Evolutionary conservation across 2,329 filamentous ascomycete genomes (phyloP), one percentile per base, ranked within the genome.

Genomic region (Diaporthe vexans): DNA sequence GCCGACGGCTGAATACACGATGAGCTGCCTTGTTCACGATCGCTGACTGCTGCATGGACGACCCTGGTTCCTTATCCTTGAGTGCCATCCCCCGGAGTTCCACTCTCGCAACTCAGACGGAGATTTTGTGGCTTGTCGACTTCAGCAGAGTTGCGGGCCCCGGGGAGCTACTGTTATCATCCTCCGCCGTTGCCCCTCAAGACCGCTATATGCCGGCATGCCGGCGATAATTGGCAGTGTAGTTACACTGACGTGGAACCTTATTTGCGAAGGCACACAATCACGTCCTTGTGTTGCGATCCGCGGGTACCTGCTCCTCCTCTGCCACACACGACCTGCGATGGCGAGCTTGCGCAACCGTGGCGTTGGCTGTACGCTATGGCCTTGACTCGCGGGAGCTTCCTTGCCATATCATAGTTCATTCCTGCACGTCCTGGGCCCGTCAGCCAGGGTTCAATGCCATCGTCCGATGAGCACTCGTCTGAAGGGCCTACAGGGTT

Each of bases 271-370:
- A 46, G 63, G 72, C 72, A 69, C 63, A 59, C 37, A n/a, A 51
- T 74, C 59, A 68, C 69, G 59, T 56, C 29, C 46, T 73, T 73
- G 72, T 73, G 52, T 72, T 59, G 52, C 68, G 73, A 72, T 68
- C 59, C 59, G 52, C 52, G 51, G 59, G 40, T 67, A 72, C 58
- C 73, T 52, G 61, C 61, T 68, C 71, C 43, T 67, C 59, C n/a
- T 73, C 29, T 37, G 33, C 43, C 51, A 51, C 29, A 33, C 4
- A 15, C 63, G 52, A 21, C 6, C 26, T 29, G 33, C 59, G 54
- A 37, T 58, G 59, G 15, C 26, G 43, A 52, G 56, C 69, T 46
- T 73, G 59, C 69, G 48, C 54, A n/a, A 54, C 51, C 40, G 26
- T 71, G 58, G 54, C 69, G 51, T 37, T 48, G 48, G 51, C 29